phyloP scores from a whole-genome alignment of 1,284 basidiomycete species.

The Earliella scabrosa region DNA sequence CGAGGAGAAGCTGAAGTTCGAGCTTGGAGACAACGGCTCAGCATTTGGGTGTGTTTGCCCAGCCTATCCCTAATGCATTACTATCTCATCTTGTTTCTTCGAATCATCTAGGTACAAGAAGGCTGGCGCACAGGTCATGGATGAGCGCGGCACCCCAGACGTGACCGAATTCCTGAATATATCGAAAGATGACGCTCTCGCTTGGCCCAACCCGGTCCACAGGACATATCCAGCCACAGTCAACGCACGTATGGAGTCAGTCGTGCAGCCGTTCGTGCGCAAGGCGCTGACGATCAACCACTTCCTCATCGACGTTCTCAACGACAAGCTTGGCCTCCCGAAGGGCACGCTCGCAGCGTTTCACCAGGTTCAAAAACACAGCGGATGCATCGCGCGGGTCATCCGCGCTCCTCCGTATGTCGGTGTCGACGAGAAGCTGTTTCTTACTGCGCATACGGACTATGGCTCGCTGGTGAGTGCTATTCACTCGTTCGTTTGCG shows the following conservation, averaged over 20 bases:
- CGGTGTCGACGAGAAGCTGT: slow-evolving; percentile 11
- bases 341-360: slow-evolving; percentile 15
- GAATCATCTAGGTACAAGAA: slow-evolving; percentile 34
- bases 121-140: slow-evolving; percentile 35
- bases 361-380: slow-evolving; percentile 13
- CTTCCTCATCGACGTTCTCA: slow-evolving; percentile 35
- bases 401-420: slow-evolving; percentile 16
- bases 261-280: slow-evolving; percentile 35
- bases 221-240: slow-evolving; percentile 38
- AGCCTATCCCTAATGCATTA: neutral
- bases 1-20: slow-evolving; percentile 41
- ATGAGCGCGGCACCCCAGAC: slow-evolving; percentile 37
- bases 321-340: slow-evolving; percentile 31
- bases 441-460: slow-evolving; percentile 23
- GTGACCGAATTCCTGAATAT: slow-evolving; percentile 37
- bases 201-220: slow-evolving; percentile 32
- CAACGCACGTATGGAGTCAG: slow-evolving; percentile 32
- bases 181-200: slow-evolving; percentile 36
- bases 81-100: slow-evolving; percentile 1
- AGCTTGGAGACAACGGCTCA: slow-evolving; percentile 40
- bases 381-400: slow-evolving; percentile 18
- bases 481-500: too few relatives aligned
- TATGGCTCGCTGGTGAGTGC: slow-evolving; percentile 21
- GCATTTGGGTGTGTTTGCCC: slow-evolving; percentile 42
- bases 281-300: slow-evolving; percentile 36